Evolutionary conservation across 441 rosid genomes (phyloP).

Genomic region (Geranium incanum): DNA sequence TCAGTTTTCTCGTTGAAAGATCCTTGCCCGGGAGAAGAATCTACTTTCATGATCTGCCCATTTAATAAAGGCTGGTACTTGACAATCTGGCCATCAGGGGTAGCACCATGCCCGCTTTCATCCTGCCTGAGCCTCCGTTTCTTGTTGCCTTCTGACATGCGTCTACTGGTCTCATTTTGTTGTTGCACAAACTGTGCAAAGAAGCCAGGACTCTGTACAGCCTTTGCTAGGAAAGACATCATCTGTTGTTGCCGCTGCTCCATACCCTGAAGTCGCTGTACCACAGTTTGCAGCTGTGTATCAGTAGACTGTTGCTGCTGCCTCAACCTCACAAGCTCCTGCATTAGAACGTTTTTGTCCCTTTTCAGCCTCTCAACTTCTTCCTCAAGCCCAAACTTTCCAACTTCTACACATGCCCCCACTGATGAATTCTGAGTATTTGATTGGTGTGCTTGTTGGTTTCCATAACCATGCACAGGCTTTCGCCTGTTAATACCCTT

Average conservation of each 20-base stretch:
- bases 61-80: neutral
- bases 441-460: slow-evolving; percentile 3
- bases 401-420: slow-evolving; percentile 10
- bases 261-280: slow-evolving; percentile 8
- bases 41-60: neutral
- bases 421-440: neutral
- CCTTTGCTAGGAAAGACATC: slow-evolving; percentile 17
- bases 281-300: neutral
- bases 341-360: slow-evolving; percentile 12
- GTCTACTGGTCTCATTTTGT: slow-evolving; percentile 16
- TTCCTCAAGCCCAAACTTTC: slow-evolving; percentile 11
- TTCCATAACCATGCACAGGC: neutral
- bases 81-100: neutral
- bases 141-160: neutral
- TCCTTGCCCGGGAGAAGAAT: neutral
- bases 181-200: slow-evolving; percentile 17
- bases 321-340: slow-evolving; percentile 16
- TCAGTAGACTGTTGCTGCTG: slow-evolving; percentile 7
- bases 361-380: slow-evolving; percentile 18
- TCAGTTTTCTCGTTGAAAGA: neutral
- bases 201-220: slow-evolving; percentile 15
- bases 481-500: neutral
- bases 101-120: neutral
- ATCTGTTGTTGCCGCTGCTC: slow-evolving; percentile 7
- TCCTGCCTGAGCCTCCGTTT: slow-evolving; percentile 10